Percentiles rank a stretch among this genome's conserved stretches.
phyloP scores from a whole-genome alignment of 352 stramenopile species.

The Globisporangium lucens region DNA sequence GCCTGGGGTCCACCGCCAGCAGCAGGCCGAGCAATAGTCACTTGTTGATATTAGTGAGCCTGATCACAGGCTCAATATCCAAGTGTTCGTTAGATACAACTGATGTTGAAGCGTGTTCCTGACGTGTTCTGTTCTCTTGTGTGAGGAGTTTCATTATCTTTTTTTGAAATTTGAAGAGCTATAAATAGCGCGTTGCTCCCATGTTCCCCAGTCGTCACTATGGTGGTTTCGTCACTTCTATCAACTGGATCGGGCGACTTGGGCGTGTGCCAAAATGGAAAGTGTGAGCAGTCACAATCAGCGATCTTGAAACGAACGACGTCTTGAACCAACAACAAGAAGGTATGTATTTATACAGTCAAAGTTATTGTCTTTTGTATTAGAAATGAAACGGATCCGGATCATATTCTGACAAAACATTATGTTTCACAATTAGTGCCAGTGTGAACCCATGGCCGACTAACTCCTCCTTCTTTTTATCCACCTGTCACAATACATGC shows the following conservation, averaged over 20 bases:
- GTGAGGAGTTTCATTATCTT: neutral
- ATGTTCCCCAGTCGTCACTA: too few species aligned
- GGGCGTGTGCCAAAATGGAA: neutral
- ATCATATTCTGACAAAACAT: neutral
- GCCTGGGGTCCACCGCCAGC: slow-evolving; percentile 25
- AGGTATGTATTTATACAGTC: neutral
- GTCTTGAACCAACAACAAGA: too few species aligned
- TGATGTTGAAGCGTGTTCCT: neutral
- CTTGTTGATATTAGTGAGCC: neutral
- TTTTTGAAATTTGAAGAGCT: neutral
- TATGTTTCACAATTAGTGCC: neutral
- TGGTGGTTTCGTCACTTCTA: slow-evolving; percentile 1
- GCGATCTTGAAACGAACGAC: neutral
- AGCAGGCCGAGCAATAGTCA: neutral
- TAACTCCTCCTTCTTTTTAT: neutral
- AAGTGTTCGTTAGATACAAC: neutral
- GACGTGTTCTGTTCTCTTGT: neutral
- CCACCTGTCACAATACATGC: neutral
- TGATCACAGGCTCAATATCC: neutral
- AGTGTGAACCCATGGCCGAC: slow-evolving; percentile 4
- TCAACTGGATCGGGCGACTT: neutral
- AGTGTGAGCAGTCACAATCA: neutral
- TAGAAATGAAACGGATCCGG: neutral
- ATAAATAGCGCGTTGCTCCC: neutral
- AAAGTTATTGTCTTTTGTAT: neutral